phyloP scores from a whole-genome alignment of 192 early-diverging fungal genomes.

The Backusella mclennaniae region DNA sequence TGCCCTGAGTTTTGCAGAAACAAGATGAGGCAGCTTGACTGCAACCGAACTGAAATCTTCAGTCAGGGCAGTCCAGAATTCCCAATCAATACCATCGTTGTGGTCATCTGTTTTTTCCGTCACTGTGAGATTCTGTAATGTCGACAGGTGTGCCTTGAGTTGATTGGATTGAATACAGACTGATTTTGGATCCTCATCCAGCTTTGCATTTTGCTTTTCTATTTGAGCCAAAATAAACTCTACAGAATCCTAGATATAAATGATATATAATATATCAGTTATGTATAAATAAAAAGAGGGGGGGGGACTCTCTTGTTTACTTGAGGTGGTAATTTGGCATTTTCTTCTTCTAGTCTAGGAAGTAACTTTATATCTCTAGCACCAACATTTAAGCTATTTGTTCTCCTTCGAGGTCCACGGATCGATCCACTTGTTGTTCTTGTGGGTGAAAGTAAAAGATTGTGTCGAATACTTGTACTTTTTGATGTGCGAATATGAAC shows the following conservation, averaged over 20 bases:
- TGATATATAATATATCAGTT: no score
- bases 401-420: constrained; percentile 4
- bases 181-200: constrained; percentile 56
- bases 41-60: constrained; percentile 69
- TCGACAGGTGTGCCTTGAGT: constrained; percentile 48
- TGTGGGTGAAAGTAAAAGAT: constrained; percentile 6
- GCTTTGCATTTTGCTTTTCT: constrained; percentile 52
- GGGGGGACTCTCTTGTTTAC: constrained; percentile 18
- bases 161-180: constrained; percentile 54
- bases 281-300: not conserved
- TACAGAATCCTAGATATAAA: constrained; percentile 41
- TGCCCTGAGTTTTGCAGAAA: constrained; percentile 64
- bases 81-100: constrained; percentile 48
- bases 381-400: constrained; percentile 5
- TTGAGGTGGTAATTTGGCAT: constrained; percentile 53
- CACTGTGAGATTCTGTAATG: constrained; percentile 41
- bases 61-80: constrained; percentile 80
- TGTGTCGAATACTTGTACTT: constrained; percentile 5
- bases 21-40: constrained; percentile 55
- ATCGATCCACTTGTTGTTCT: constrained; percentile 9
- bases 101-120: not conserved
- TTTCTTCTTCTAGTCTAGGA: constrained; percentile 56
- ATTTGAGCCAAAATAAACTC: constrained; percentile 55
- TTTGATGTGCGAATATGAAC: constrained; percentile 11
- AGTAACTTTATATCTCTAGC: constrained; percentile 17